These are phyloP conservation scores for Meyerozyma carpophila DNA, from an alignment of 1,139 yeast genomes.

Conservation along the genomic window DNA sequence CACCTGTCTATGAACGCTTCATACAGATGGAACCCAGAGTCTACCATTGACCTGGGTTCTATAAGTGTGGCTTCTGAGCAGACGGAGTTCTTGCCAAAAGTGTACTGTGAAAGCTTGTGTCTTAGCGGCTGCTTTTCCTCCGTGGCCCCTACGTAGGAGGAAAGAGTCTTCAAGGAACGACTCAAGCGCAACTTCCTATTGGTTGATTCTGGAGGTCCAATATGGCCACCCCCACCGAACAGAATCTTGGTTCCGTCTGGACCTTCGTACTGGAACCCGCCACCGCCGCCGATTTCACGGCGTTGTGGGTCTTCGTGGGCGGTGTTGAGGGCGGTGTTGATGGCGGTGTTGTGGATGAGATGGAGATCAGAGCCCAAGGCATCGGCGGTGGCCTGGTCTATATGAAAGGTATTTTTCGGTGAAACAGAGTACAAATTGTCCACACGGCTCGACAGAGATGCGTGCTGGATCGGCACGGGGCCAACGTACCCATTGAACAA, in stretches of 20 bases:
- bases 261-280: neutral
- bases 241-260: neutral
- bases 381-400: neutral
- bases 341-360: neutral
- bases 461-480: neutral
- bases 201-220: conserved; percentile 1
- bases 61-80: neutral
- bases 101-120: conserved; percentile 1
- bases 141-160: neutral
- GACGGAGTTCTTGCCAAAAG: neutral
- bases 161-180: neutral
- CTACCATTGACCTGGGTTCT: neutral
- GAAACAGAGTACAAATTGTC: neutral
- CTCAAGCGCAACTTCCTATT: neutral
- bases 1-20: neutral
- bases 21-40: neutral
- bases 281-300: neutral
- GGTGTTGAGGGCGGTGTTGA: neutral
- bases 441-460: neutral
- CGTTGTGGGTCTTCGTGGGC: neutral
- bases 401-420: neutral
- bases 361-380: neutral
- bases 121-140: neutral
- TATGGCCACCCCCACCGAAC: conserved; percentile 1
- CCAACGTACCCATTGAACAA: neutral